These are phyloP conservation scores for Rhodotorula babjevae DNA, from an alignment of 768 basidiomycete species.

Conservation along the genomic window DNA sequence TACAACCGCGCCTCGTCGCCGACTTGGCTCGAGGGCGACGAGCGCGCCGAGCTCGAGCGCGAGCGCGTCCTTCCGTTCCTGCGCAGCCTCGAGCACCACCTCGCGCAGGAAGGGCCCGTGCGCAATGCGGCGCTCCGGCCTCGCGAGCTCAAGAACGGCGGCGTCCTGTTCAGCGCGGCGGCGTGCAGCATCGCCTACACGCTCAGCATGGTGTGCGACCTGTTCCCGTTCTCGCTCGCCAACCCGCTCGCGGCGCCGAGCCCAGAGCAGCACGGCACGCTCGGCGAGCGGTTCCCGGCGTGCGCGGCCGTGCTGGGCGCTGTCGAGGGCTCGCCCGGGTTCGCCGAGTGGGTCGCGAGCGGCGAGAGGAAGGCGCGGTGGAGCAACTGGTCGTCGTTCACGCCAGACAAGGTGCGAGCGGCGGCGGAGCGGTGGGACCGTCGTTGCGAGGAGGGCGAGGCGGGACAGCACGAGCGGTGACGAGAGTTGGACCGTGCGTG, in stretches of 20 bases:
- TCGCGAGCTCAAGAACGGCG: not conserved
- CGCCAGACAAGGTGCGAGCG: not conserved
- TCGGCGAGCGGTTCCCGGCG: not conserved
- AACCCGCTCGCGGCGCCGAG: not conserved
- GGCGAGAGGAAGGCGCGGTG: not conserved
- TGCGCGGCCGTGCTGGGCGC: not conserved
- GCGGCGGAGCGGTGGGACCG: not conserved
- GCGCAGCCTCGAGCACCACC: not conserved
- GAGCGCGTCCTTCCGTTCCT: not conserved
- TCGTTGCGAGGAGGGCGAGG: not conserved
- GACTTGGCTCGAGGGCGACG: not conserved
- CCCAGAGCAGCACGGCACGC: not conserved
- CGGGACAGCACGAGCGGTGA: not conserved
- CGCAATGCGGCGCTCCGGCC: not conserved
- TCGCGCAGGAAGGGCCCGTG: not conserved
- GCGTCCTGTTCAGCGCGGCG: not conserved
- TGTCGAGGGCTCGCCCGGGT: not conserved
- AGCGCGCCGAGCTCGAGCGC: not conserved
- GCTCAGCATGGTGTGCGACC: not conserved
- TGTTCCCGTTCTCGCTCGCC: not conserved
- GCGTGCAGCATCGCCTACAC: not conserved
- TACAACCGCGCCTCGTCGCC: not conserved
- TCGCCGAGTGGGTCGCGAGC: not conserved
- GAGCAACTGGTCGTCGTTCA: not conserved
- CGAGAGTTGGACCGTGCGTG: not conserved